Conservation (phyloP, 768 basidiomycete genomes). For the Clathrus columnatus region DNA sequence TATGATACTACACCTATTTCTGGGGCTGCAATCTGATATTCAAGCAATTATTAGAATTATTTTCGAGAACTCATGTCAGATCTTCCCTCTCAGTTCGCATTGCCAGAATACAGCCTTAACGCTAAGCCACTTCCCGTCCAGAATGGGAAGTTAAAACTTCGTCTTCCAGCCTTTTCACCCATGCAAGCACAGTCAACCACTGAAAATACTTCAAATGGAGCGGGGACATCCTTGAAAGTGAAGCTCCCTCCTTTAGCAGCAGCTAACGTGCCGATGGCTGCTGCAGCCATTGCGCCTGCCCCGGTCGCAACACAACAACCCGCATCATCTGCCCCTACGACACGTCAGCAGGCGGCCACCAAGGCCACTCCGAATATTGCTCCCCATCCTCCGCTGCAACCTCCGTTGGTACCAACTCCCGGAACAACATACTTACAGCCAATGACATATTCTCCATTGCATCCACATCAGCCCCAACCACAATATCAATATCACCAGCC, state of each 20-base stretch:
- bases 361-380: slow-evolving; percentile 23
- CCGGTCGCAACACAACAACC: slow-evolving; percentile 18
- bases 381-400: slow-evolving; percentile 23
- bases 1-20: slow-evolving; percentile 29
- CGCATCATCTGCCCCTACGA: slow-evolving; percentile 18
- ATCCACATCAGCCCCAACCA: slow-evolving; percentile 18
- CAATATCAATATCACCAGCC: slow-evolving; percentile 19
- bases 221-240: slow-evolving; percentile 12
- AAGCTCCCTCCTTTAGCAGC: slow-evolving; percentile 6
- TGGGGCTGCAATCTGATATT: not conserved
- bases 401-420: slow-evolving; percentile 37
- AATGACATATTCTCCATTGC: slow-evolving; percentile 14
- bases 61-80: slow-evolving; percentile 74
- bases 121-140: slow-evolving; percentile 5
- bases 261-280: slow-evolving; percentile 5
- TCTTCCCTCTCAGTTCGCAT: slow-evolving; percentile 55
- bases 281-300: slow-evolving; percentile 13
- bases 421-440: slow-evolving; percentile 43
- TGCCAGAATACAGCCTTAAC: slow-evolving; percentile 43
- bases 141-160: slow-evolving; percentile 12
- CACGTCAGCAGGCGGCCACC: slow-evolving; percentile 8
- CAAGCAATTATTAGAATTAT: slow-evolving; percentile 40
- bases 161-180: slow-evolving; percentile 14
- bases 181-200: not conserved
- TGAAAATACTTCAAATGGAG: slow-evolving; percentile 12